Percentiles rank a stretch among this genome's conserved stretches.
These are phyloP conservation scores for Uronychia binucleata DNA, from an alignment of 73 alveolate genomes.

Conservation along the genomic window DNA sequence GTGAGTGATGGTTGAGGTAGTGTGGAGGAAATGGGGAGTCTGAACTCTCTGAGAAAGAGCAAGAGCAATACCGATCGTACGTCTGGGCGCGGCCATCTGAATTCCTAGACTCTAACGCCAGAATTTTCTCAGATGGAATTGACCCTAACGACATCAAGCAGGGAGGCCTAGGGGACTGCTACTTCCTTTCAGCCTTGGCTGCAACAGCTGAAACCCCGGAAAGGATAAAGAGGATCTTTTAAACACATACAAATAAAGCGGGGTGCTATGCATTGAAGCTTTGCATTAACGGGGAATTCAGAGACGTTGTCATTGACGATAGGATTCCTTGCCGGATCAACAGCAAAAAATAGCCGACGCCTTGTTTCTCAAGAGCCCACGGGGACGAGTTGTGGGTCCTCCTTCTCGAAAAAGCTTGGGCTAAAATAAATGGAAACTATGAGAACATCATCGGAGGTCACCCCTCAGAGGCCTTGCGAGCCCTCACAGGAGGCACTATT, in stretches of 20 bases:
- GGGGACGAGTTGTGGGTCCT: conserved; percentile 68
- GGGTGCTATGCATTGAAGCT: conserved; percentile 84
- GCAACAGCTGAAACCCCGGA: conserved; percentile 86
- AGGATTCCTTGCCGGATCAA: conserved; percentile 79
- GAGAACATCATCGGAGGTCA: conserved; percentile 10
- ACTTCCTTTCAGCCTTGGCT: conserved; percentile 60
- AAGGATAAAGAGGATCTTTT: conserved; percentile 68
- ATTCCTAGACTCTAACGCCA: too few species aligned
- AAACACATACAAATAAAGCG: conserved; percentile 29
- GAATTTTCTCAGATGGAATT: conserved; percentile 65
- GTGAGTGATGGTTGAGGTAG: too few species aligned
- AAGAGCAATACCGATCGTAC: too few species aligned
- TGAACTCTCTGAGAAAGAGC: too few species aligned
- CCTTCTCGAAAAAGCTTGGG: conserved; percentile 17
- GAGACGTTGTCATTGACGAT: conserved; percentile 83
- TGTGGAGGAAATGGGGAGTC: too few species aligned
- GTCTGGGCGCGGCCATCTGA: too few species aligned
- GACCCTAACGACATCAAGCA: conserved; percentile 70
- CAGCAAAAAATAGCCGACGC: conserved; percentile 57
- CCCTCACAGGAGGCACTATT: conserved; percentile 2
- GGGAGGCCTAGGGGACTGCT: conserved; percentile 79
- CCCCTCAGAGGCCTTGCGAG: neutral
- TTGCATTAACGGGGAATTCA: conserved; percentile 81
- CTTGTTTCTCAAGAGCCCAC: conserved; percentile 69
- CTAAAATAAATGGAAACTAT: conserved; percentile 8